phyloP scores from a whole-genome alignment of 768 basidiomycete species.

The Lentinus brumalis region DNA sequence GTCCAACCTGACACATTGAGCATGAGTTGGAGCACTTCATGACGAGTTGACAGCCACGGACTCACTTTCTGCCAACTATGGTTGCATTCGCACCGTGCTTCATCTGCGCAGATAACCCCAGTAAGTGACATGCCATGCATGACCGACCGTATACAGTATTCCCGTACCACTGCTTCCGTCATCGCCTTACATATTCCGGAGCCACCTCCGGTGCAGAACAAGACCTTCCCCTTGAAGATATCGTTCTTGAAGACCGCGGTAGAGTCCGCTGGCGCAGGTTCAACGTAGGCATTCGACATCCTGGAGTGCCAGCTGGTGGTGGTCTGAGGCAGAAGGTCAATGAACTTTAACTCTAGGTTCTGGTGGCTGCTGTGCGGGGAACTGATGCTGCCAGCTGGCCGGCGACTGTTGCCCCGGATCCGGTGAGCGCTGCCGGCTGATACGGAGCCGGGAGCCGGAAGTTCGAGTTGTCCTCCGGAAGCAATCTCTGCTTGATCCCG shows the following conservation, averaged over 20 bases:
- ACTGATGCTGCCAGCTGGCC: background rate
- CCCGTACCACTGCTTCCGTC: constrained; percentile 77
- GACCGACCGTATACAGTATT: background rate
- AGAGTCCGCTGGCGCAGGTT: constrained; percentile 51
- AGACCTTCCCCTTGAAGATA: constrained; percentile 88
- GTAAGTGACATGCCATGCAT: background rate
- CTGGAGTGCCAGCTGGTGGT: background rate
- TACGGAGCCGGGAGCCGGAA: no score
- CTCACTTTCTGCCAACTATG: constrained; percentile 89
- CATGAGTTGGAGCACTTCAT: background rate
- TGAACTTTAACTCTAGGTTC: no score
- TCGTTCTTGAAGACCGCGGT: constrained; percentile 70
- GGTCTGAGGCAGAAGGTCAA: no score
- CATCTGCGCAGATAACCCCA: constrained; percentile 73
- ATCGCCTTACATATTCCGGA: constrained; percentile 92
- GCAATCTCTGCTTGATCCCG: no score
- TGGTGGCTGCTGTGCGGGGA: no score
- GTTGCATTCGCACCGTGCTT: constrained; percentile 77
- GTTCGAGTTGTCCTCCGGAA: no score
- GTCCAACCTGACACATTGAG: constrained; percentile 53
- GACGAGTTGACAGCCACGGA: constrained; percentile 1
- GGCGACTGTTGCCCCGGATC: no score
- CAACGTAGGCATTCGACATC: constrained; percentile 33
- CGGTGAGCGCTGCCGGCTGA: no score
- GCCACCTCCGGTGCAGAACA: constrained; percentile 90